A percentile compares a stretch with the other conserved stretches of the same genome.
Conservation (phyloP, 192 early-diverging fungal species). For the Podila clonocystis region DNA sequence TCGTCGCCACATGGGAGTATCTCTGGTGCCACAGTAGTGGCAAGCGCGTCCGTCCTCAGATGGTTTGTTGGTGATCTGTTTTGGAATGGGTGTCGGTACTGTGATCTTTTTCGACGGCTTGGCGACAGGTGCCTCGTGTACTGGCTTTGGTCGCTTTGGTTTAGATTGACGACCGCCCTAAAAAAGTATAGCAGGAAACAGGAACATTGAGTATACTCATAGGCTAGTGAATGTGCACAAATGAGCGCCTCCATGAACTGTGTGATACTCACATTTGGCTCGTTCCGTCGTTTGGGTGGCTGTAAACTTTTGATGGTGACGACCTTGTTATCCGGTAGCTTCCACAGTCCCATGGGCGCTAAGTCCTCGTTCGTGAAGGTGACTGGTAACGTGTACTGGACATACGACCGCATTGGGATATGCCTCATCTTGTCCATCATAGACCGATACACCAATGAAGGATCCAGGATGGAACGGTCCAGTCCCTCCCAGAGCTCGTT, state of each 20-base stretch:
- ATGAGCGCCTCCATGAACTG: not conserved
- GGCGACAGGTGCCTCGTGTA: not conserved
- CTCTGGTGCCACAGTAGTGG: conserved; percentile 67
- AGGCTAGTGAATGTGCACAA: not conserved
- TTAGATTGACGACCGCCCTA: conserved; percentile 1
- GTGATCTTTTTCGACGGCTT: not conserved
- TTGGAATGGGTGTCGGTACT: not conserved
- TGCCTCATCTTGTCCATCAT: conserved; percentile 49
- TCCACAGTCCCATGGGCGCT: conserved; percentile 16
- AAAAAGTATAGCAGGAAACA: not conserved
- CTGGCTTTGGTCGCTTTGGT: not conserved
- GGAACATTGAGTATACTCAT: too few species aligned
- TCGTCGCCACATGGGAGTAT: conserved; percentile 82
- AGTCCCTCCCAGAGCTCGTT: conserved; percentile 31
- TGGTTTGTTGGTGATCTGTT: not conserved
- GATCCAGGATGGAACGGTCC: conserved; percentile 23
- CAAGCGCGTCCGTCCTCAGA: conserved; percentile 39
- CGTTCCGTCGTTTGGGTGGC: conserved; percentile 19
- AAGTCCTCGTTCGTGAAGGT: conserved; percentile 31
- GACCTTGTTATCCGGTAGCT: conserved; percentile 20
- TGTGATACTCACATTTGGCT: conserved; percentile 1
- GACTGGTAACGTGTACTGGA: conserved; percentile 34
- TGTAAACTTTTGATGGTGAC: conserved; percentile 16
- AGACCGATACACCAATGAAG: conserved; percentile 23
- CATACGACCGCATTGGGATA: conserved; percentile 24